These are phyloP conservation scores for Nakaseomyces glabratus DNA, from an alignment of 1,139 yeast species.

Conservation along the genomic window DNA sequence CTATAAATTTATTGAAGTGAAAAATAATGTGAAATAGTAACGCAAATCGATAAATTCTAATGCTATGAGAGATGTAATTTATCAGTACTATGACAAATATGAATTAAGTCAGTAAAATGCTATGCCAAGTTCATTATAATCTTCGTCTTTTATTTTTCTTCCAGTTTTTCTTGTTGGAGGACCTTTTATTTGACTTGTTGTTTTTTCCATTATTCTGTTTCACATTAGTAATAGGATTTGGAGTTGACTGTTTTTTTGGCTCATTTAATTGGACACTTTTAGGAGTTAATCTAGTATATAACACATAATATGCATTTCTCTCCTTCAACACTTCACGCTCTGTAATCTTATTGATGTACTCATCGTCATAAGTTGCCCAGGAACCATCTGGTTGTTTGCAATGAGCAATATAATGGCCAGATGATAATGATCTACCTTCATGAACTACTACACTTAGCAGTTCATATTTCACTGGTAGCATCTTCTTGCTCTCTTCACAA, in stretches of 20 bases:
- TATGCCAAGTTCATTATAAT: no score
- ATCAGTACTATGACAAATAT: no score
- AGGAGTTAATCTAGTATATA: slow-evolving; percentile 67
- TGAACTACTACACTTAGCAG: slow-evolving; percentile 84
- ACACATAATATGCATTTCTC: slow-evolving; percentile 80
- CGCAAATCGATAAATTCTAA: no score
- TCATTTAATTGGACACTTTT: slow-evolving; percentile 20
- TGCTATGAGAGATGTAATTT: no score
- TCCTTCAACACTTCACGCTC: slow-evolving; percentile 71
- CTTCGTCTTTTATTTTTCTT: slow-evolving; percentile 27
- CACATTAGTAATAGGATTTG: background rate
- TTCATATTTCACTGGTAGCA: slow-evolving; percentile 54
- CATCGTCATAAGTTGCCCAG: slow-evolving; percentile 95
- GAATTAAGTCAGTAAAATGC: no score
- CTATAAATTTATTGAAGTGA: no score
- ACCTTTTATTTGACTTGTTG: slow-evolving; percentile 8
- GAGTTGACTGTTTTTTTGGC: background rate
- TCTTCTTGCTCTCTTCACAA: slow-evolving; percentile 18
- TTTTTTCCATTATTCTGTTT: slow-evolving; percentile 4
- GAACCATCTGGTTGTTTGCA: slow-evolving; percentile 85
- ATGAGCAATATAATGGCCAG: slow-evolving; percentile 90
- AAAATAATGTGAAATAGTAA: no score
- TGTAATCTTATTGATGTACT: slow-evolving; percentile 62
- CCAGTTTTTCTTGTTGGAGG: slow-evolving; percentile 14
- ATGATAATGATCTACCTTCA: slow-evolving; percentile 84